A percentile compares a stretch with the other conserved stretches of the same genome.
phyloP scores from a whole-genome alignment of 2,329 filamentous ascomycete species.

The Cordyceps farinosa region DNA sequence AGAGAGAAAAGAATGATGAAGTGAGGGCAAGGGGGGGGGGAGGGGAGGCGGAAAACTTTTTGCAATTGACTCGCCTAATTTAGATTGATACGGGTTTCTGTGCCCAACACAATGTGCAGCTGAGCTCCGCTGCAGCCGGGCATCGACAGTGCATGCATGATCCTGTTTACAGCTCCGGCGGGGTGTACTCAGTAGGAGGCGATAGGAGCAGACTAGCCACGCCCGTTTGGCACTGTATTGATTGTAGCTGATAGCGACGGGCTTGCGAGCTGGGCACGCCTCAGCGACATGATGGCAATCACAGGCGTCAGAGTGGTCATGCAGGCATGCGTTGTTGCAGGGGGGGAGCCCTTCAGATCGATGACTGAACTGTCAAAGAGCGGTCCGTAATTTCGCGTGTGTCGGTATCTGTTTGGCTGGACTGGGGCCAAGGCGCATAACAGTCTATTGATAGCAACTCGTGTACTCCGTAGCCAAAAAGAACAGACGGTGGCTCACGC shows the following conservation, averaged over 20 bases:
- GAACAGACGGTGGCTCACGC: neutral
- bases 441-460: neutral
- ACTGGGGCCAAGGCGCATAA: neutral
- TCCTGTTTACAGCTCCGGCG: neutral
- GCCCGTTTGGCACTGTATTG: neutral
- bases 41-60: too few species aligned
- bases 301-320: neutral
- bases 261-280: neutral
- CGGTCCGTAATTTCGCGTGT: neutral
- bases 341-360: neutral
- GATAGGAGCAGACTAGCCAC: neutral
- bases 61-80: neutral
- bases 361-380: neutral
- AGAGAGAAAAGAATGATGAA: neutral
- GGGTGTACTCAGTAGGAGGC: neutral
- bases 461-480: neutral
- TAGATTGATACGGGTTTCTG: neutral
- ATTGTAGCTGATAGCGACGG: neutral
- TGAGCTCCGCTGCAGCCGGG: neutral
- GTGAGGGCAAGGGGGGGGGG: neutral
- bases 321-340: neutral
- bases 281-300: neutral
- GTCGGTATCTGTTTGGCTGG: neutral
- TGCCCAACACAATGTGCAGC: slow-evolving; percentile 6
- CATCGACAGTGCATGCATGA: neutral